Evolutionary conservation across 1,284 basidiomycete species (phyloP).

Genomic region (Psilocybe mexicana): DNA sequence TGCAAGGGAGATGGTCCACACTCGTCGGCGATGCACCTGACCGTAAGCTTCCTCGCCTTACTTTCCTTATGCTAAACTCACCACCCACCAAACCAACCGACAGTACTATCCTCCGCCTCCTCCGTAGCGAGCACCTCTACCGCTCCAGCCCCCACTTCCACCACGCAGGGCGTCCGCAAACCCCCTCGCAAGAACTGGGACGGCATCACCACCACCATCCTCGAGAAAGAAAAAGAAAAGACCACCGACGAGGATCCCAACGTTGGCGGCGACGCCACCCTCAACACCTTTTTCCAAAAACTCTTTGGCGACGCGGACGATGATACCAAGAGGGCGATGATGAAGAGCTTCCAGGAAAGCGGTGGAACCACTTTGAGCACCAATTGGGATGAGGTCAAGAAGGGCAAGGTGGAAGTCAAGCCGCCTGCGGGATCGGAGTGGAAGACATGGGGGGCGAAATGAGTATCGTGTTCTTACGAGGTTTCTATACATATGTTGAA

Average conservation of each 20-base stretch:
- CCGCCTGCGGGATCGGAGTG: slow-evolving; percentile 82
- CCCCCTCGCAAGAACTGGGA: slow-evolving; percentile 85
- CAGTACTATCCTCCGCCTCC: slow-evolving; percentile 24
- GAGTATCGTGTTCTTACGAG: background rate
- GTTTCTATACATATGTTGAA: background rate
- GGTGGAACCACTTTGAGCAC: slow-evolving; percentile 92
- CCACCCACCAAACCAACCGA: background rate
- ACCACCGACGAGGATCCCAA: slow-evolving; percentile 76
- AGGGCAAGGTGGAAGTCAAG: slow-evolving; percentile 68
- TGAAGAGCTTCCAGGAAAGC: slow-evolving; percentile 93
- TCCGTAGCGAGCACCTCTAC: slow-evolving; percentile 31
- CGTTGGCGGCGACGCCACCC: slow-evolving; percentile 74
- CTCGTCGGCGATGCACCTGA: slow-evolving; percentile 74
- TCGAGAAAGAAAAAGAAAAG: slow-evolving; percentile 63
- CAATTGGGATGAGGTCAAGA: slow-evolving; percentile 87
- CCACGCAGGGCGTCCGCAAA: slow-evolving; percentile 30
- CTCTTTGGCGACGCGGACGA: slow-evolving; percentile 87
- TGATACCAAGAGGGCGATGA: slow-evolving; percentile 88
- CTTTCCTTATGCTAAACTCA: background rate
- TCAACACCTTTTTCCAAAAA: slow-evolving; percentile 82
- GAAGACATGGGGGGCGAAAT: slow-evolving; percentile 65
- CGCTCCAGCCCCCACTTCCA: slow-evolving; percentile 30
- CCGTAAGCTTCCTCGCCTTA: slow-evolving; percentile 46
- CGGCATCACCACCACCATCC: slow-evolving; percentile 67
- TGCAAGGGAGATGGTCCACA: slow-evolving; percentile 71